These are phyloP conservation scores for Claviceps arundinis DNA, from an alignment of 2,329 filamentous ascomycete species.

Conservation along the genomic window DNA sequence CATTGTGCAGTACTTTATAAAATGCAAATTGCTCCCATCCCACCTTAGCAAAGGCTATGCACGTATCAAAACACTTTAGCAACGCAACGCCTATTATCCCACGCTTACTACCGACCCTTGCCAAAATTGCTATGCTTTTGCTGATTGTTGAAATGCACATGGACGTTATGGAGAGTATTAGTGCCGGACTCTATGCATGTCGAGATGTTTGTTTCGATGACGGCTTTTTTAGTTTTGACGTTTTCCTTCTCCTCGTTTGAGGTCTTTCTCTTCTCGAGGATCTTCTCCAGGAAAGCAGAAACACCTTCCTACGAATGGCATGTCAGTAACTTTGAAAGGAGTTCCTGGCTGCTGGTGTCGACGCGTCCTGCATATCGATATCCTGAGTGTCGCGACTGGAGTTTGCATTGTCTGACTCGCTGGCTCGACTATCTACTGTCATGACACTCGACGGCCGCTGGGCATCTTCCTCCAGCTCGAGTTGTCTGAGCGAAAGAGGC, in stretches of 20 bases:
- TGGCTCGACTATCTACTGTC: conserved; percentile 29
- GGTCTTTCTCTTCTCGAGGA: too few species aligned
- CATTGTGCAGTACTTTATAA: conserved; percentile 11
- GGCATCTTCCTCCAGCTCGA: conserved; percentile 31
- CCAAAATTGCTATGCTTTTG: conserved; percentile 14
- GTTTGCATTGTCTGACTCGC: conserved; percentile 15
- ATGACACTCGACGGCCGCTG: conserved; percentile 39
- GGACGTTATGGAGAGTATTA: conserved; percentile 1
- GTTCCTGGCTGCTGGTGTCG: conserved; percentile 33
- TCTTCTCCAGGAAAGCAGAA: too few species aligned
- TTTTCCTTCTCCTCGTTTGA: neutral
- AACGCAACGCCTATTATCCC: conserved; percentile 24
- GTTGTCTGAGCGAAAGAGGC: conserved; percentile 35
- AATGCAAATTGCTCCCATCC: conserved; percentile 14
- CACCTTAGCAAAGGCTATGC: neutral
- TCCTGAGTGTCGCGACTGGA: conserved; percentile 29
- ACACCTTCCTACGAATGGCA: too few species aligned
- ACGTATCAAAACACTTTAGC: conserved; percentile 15
- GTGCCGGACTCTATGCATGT: neutral
- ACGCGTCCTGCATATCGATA: conserved; percentile 43
- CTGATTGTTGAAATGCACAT: conserved; percentile 3
- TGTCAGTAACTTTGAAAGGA: neutral
- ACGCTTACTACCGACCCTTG: conserved; percentile 20
- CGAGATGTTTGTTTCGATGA: neutral
- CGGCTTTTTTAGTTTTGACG: neutral